Evolutionary conservation across 2,329 filamentous ascomycete species (phyloP).

Genomic region (Gnomoniopsis smithogilvyi): DNA sequence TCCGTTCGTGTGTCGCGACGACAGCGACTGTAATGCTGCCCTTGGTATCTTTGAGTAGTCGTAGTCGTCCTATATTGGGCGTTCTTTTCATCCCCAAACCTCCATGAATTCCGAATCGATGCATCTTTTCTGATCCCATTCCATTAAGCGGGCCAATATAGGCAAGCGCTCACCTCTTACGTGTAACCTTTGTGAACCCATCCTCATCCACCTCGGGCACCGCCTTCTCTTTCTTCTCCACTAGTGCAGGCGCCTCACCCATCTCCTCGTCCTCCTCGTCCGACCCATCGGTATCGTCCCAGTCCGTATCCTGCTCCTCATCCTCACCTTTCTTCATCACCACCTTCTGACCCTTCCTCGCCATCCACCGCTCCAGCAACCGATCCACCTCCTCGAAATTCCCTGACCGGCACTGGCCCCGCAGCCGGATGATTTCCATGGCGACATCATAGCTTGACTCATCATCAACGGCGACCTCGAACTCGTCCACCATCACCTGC

Average conservation of each 20-base stretch:
- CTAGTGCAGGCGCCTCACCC: constrained; percentile 64
- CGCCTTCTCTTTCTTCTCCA: constrained; percentile 57
- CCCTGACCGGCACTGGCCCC: constrained; percentile 61
- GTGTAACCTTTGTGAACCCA: constrained; percentile 73
- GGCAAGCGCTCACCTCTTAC: constrained; percentile 57
- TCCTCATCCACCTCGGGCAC: constrained; percentile 76
- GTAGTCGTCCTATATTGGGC: background rate
- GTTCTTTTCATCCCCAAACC: background rate
- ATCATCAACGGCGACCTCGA: constrained; percentile 89
- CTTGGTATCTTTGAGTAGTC: constrained; percentile 1
- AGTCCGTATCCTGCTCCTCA: constrained; percentile 57
- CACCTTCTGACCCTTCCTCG: constrained; percentile 57
- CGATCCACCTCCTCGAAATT: constrained; percentile 62
- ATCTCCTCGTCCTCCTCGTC: constrained; percentile 56
- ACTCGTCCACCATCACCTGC: constrained; percentile 93
- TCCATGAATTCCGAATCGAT: background rate
- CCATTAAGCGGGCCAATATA: constrained; percentile 5
- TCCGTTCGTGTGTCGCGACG: background rate
- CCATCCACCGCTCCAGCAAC: constrained; percentile 62
- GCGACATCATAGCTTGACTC: constrained; percentile 77
- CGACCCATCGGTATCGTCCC: constrained; percentile 50
- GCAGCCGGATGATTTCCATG: constrained; percentile 65
- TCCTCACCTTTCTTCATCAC: constrained; percentile 55
- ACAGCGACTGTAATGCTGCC: background rate
- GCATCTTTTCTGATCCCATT: background rate